phyloP scores from a whole-genome alignment of 371 early-diverging fungal genomes.

The Mortierella sp. region DNA sequence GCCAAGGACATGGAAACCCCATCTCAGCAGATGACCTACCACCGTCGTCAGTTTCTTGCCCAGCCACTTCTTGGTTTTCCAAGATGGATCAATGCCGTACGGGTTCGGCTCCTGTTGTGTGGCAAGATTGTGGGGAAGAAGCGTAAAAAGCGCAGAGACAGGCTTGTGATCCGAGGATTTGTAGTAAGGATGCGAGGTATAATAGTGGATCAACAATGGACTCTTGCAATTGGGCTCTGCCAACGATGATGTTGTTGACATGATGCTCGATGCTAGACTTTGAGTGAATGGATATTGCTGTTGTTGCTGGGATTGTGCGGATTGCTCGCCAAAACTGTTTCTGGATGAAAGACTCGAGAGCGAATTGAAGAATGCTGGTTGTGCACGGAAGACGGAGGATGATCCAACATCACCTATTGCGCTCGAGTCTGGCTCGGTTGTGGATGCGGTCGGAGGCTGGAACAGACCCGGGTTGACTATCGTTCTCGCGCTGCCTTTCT shows the following conservation, averaged over 20 bases:
- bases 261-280: slow-evolving; percentile 12
- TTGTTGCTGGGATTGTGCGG: slow-evolving; percentile 4
- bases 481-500: slow-evolving; percentile 29
- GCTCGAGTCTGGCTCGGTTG: slow-evolving; percentile 9
- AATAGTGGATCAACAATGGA: slow-evolving; percentile 50
- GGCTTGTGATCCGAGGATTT: slow-evolving; percentile 55
- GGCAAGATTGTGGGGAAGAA: slow-evolving; percentile 43
- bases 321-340: slow-evolving; percentile 5
- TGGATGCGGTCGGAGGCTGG: slow-evolving; percentile 17
- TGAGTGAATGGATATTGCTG: slow-evolving; percentile 11
- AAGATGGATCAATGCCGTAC: slow-evolving; percentile 49
- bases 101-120: slow-evolving; percentile 22
- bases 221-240: slow-evolving; percentile 11
- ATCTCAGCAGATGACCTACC: slow-evolving; percentile 38
- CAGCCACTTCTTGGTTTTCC: slow-evolving; percentile 42
- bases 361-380: slow-evolving; percentile 10
- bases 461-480: slow-evolving; percentile 23
- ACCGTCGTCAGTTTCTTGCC: slow-evolving; percentile 53
- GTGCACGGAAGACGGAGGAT: slow-evolving; percentile 2
- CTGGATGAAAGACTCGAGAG: slow-evolving; percentile 26
- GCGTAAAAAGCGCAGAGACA: slow-evolving; percentile 53
- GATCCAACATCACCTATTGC: not conserved
- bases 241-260: slow-evolving; percentile 9
- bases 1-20: slow-evolving; percentile 44
- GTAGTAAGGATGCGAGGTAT: slow-evolving; percentile 54